Evolutionary conservation across 2,329 filamentous ascomycete species (phyloP), one percentile per base, ranked within the genome.

Genomic region (Lithohypha guttulata): DNA sequence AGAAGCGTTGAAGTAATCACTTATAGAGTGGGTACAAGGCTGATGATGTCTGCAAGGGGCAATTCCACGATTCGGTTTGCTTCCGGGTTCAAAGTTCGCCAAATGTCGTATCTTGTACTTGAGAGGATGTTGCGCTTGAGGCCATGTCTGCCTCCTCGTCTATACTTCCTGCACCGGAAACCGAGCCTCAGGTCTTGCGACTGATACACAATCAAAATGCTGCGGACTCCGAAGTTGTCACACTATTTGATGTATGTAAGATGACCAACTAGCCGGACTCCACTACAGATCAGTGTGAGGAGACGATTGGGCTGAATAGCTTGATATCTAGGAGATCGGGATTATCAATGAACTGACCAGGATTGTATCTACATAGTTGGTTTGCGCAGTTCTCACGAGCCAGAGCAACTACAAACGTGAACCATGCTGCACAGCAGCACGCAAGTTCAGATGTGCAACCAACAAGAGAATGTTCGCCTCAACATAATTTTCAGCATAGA

Each of bases 201-300:
- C 15, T 7, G 27, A 17, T 17, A 37, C 33, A 23, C 23, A 36
- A 34, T 23, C 25, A 30, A 32, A 38, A 35, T 35, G 42, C 31
- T 36, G 35, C 46, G 46, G 46, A 46, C 31, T 46, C 46, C 46
- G 46, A 48, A 46, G 44, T 44, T 45, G 27, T 42, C 20, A 25
- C 6, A n/a, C 14, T 22, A 34, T 13, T 21, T 14, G 15, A 34
- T 34, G 32, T 21, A 10, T 15, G 30, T 33, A 33, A 33, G 32
- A 34, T 25, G 17, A 34, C n/a, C 32, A 25, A 13, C 32, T 34
- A 23, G 38, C 23, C 41, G 38, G 41, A 44, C 41, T 48, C 46
- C 46, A 43, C 43, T 28, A n/a, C n/a, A 21, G 10, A 30, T 25
- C 28, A 31, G 39, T 30, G 39, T 41, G 35, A 15, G 13, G 32